Base-by-base conservation (phyloP, 2,329 filamentous ascomycete species). In the Juglanconis sp. region DNA sequence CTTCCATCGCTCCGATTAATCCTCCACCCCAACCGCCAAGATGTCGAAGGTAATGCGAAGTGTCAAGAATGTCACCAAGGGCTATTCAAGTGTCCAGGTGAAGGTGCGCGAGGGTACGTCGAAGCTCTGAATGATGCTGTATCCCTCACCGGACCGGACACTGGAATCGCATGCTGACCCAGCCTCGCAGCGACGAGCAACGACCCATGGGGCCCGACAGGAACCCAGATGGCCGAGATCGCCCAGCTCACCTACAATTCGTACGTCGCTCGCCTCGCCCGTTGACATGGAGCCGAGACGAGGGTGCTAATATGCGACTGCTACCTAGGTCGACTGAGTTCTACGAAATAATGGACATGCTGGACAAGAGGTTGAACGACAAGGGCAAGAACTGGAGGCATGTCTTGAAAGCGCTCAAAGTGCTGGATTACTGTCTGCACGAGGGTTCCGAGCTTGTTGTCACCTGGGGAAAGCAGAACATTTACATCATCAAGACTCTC, bases 331-430 rank as follows among this genome's bases (percentile, higher is more conserved):
- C 92, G 40, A 94, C 90, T 76, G 95, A 98, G 74, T 99, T 99
- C 79, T 96, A 96, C 79, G 94, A 99, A 74, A 97, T 99, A 70
- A 96, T 99, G 89, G 95, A 99, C 75, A 99, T 99, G 92, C 82
- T 99, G 67, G 95, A 99, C 78, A 98, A 98, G 81, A 89, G 95
- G 67, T 80, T 99, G 71, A 99, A 99, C 70, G 95, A 99, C 77
- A 98, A 99, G 77, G 95, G 95, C 72, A 99, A 98, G 83, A 99
- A 99, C 74, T 99, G 95, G 95, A 88, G 95, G 69, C 95, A 99
- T 74, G 95, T 99, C 11, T 80, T 99, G 62, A 99, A 99, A 77
- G 96, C 95, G 47, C 81, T 99, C 67, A 99, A 99, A 75, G 95
- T 99, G 56, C 84, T 98, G 60, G 95, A 99, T 76, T 99, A 99